These are phyloP conservation scores for Aciculoconidium aculeatum DNA, from an alignment of 805 yeast species.

Conservation along the genomic window DNA sequence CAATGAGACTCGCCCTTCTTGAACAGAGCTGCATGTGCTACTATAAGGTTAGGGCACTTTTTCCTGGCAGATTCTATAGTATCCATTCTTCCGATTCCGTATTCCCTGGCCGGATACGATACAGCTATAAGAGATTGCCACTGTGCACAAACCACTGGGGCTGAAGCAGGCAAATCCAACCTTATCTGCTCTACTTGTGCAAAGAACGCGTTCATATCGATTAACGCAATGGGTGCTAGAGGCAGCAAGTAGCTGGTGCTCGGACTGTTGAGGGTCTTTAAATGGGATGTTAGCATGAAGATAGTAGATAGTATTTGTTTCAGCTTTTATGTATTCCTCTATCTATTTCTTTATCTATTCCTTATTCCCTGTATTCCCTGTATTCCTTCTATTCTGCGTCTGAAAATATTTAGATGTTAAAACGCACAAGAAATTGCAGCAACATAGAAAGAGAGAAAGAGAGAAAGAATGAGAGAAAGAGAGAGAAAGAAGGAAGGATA, in stretches of 20 bases:
- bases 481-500: too few relatives aligned
- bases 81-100: slow-evolving; percentile 77
- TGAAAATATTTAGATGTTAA: too few relatives aligned
- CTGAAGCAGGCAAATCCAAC: slow-evolving; percentile 54
- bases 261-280: slow-evolving; percentile 43
- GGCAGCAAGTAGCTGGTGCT: slow-evolving; percentile 54
- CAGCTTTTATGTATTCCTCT: too few relatives aligned
- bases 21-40: slow-evolving; percentile 93
- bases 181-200: slow-evolving; percentile 90
- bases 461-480: too few relatives aligned
- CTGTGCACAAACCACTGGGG: slow-evolving; percentile 91
- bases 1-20: slow-evolving; percentile 80
- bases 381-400: too few relatives aligned
- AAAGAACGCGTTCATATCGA: slow-evolving; percentile 92
- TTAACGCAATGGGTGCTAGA: slow-evolving; percentile 72
- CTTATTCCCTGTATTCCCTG: too few relatives aligned
- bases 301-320: too few relatives aligned
- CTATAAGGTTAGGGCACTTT: slow-evolving; percentile 70
- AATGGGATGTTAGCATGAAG: too few relatives aligned
- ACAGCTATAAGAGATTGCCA: slow-evolving; percentile 91
- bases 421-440: too few relatives aligned
- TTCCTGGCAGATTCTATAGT: slow-evolving; percentile 57
- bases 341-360: too few relatives aligned
- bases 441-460: too few relatives aligned
- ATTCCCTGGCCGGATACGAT: slow-evolving; percentile 81